phyloP scores from a whole-genome alignment of 108 stramenopile species.

The Nannochloropsis salina region DNA sequence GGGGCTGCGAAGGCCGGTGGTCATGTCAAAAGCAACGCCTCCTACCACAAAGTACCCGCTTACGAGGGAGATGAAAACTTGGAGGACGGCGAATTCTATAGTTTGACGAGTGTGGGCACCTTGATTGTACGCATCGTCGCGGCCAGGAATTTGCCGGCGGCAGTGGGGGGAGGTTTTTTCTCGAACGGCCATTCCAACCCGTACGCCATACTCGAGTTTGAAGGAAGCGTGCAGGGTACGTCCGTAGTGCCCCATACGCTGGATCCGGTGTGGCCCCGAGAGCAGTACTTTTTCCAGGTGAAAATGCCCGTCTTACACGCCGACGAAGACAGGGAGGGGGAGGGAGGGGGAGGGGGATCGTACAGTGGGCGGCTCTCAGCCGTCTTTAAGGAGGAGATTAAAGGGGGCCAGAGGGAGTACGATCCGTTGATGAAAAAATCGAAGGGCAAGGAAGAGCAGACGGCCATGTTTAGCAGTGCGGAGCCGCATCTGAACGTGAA shows the following conservation, averaged over 20 bases:
- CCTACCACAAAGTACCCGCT: no score
- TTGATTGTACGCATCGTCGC: neutral
- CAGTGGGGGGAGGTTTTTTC: neutral
- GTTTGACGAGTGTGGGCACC: conserved; percentile 14
- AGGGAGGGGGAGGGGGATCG: neutral
- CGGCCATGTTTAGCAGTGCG: neutral
- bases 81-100: neutral
- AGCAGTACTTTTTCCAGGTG: neutral
- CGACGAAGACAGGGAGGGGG: neutral
- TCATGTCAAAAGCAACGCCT: no score
- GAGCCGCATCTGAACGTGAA: neutral
- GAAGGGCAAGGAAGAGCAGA: neutral
- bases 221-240: neutral
- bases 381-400: neutral
- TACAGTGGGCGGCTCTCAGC: neutral
- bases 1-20: no score
- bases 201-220: conserved; percentile 12
- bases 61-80: no score
- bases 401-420: neutral
- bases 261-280: neutral
- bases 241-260: neutral
- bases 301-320: conserved; percentile 11
- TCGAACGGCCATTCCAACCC: neutral
- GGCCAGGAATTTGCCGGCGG: neutral
- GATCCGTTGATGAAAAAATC: neutral